phyloP scores from a whole-genome alignment of 352 stramenopile species.

The Phytophthora pluvialis region DNA sequence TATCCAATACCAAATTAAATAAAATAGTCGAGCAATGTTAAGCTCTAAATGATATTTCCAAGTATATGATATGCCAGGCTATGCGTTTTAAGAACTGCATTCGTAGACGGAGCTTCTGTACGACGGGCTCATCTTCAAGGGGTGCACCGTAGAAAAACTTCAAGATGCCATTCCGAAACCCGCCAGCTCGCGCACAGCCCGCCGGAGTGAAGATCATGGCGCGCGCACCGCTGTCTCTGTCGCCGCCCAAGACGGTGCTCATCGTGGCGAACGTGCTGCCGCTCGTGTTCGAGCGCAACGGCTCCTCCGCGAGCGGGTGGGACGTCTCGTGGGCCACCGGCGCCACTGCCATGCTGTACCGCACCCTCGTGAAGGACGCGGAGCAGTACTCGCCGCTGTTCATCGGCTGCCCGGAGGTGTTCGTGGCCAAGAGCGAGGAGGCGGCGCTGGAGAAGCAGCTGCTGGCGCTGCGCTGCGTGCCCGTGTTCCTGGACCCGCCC shows the following conservation, averaged over 20 bases:
- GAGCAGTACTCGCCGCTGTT: constrained; percentile 69
- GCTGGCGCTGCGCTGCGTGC: constrained; percentile 93
- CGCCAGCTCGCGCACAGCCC: constrained; percentile 5
- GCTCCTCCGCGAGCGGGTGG: constrained; percentile 47
- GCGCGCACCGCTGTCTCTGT: not conserved
- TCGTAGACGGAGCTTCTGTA: no score
- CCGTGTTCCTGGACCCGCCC: constrained; percentile 93
- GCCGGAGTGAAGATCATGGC: constrained; percentile 27
- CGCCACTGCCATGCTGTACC: constrained; percentile 79
- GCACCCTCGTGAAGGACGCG: constrained; percentile 61
- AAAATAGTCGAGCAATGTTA: no score
- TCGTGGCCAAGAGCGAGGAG: constrained; percentile 65
- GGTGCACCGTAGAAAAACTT: constrained; percentile 14
- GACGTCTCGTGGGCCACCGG: constrained; percentile 75
- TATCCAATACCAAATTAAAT: constrained; percentile 17
- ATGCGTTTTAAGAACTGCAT: no score
- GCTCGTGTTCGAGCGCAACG: constrained; percentile 70
- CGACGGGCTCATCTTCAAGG: constrained; percentile 21
- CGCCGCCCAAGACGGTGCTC: constrained; percentile 60
- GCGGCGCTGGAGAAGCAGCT: constrained; percentile 76
- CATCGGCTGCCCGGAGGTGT: constrained; percentile 80
- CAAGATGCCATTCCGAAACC: constrained; percentile 27
- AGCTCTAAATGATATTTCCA: no score
- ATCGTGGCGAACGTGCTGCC: constrained; percentile 85
- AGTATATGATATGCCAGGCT: no score